Conservation (phyloP, 768 basidiomycete genomes). For the Boletus sp. region DNA sequence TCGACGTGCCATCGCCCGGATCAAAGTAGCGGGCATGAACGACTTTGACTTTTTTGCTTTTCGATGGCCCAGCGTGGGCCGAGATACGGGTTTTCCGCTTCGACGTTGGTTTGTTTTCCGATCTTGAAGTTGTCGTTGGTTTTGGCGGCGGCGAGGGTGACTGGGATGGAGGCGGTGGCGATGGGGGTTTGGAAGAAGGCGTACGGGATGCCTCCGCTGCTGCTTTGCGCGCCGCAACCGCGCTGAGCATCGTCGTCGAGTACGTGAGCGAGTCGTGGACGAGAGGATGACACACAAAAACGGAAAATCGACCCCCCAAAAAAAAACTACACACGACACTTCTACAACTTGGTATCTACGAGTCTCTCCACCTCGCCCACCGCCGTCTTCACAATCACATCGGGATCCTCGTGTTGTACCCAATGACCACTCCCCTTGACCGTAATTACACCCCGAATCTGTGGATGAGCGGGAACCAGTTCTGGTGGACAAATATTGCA, state of each 20-base stretch:
- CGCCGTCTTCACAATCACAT: conserved; percentile 2
- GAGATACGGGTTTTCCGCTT: conserved; percentile 47
- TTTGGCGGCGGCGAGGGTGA: conserved; percentile 11
- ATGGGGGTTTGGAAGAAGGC: conserved; percentile 12
- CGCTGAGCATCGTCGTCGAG: conserved; percentile 59
- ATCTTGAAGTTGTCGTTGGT: conserved; percentile 1
- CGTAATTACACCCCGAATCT: neutral
- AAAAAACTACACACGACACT: neutral
- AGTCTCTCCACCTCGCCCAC: conserved; percentile 12
- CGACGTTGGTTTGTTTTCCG: conserved; percentile 26
- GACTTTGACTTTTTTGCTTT: conserved; percentile 32
- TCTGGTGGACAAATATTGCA: conserved; percentile 5
- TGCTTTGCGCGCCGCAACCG: conserved; percentile 66
- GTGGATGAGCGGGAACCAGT: conserved; percentile 1
- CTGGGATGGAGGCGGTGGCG: conserved; percentile 3
- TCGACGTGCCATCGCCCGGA: conserved; percentile 32
- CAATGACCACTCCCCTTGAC: conserved; percentile 15
- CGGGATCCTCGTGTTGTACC: conserved; percentile 14
- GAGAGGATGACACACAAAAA: neutral
- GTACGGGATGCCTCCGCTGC: conserved; percentile 20
- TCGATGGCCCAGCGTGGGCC: conserved; percentile 17
- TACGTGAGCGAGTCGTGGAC: neutral
- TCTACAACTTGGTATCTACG: neutral
- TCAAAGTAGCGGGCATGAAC: conserved; percentile 37
- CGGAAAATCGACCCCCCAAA: neutral